Evolutionary conservation across 2,329 filamentous ascomycete genomes (phyloP).

Genomic region (Talaromyces rugulosus): DNA sequence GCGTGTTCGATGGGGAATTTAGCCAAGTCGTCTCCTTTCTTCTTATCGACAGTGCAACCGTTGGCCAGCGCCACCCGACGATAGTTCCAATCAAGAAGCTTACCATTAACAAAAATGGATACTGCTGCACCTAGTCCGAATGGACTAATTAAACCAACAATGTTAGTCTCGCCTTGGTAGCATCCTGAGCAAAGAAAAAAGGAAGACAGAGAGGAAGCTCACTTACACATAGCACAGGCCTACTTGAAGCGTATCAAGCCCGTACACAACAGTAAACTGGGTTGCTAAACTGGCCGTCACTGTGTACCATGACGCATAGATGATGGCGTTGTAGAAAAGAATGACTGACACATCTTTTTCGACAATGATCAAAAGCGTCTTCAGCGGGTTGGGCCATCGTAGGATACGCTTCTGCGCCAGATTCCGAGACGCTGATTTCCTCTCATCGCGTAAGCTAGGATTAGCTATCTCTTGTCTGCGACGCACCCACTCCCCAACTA

Average conservation of each 20-base stretch:
- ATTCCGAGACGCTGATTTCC: background rate
- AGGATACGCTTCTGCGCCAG: constrained; percentile 17
- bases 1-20: constrained; percentile 18
- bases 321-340: constrained; percentile 34
- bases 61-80: constrained; percentile 1
- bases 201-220: background rate
- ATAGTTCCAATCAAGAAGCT: constrained; percentile 11
- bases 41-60: constrained; percentile 6
- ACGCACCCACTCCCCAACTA: constrained; percentile 23
- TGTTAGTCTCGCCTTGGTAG: background rate
- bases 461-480: constrained; percentile 8
- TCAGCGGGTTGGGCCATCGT: constrained; percentile 35
- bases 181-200: background rate
- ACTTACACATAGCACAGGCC: constrained; percentile 32
- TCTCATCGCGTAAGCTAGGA: background rate
- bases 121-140: background rate
- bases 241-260: constrained; percentile 36
- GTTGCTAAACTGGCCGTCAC: constrained; percentile 36
- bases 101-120: constrained; percentile 19
- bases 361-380: constrained; percentile 29
- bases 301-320: constrained; percentile 39
- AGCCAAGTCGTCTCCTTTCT: constrained; percentile 5
- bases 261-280: constrained; percentile 33
- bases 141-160: background rate
- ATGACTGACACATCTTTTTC: constrained; percentile 34